Evolutionary conservation across 352 stramenopile species (phyloP), one percentile per base, ranked within the genome.

Genomic region (Peronosclerospora sorghi): DNA sequence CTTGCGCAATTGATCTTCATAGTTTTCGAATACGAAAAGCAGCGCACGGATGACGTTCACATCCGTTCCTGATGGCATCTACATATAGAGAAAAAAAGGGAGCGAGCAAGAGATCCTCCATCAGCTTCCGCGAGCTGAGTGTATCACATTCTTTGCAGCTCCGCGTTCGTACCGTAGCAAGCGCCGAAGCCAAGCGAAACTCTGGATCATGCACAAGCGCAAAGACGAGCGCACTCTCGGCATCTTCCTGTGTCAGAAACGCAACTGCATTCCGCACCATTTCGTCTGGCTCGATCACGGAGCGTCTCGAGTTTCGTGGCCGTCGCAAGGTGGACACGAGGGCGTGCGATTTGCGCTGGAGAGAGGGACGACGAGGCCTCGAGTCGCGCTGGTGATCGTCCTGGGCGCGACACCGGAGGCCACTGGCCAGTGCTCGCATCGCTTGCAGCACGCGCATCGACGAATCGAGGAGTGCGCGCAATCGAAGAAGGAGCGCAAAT

Each of bases 191-290:
- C 28, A 87, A 52, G 5, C 75, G 70, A 41, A 87, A 85, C 59
- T 87, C 75, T 2, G 73, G 56, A 51, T 87, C 75, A 45, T 87
- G 75, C 27, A 87, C 75, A 1, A 87, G 68, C 54, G 75, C 73
- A 54, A 74, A 87, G 19, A 85, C 52, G 29, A 87, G 70, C 42
- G 75, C 75, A 40, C 58, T 68, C 44, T 83, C 70, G 21, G 66
- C 71, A 41, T 87, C 75, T 41, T 80, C 61, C 30, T 76, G 67
- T 21, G 64, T 60, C 19, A 87, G 68, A 51, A 78, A 81, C 55
- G 65, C 68, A 46, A 87, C 62, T 10, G 74, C 74, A 43, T 79
- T 68, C 48, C 52, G 54, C 53, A 83, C 74, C 12, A 67, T 83
- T 50, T 83, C 73, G 41, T 74, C 53, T 19, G 51, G 42, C 1